Evolutionary conservation across 192 early-diverging fungal species (phyloP).

Genomic region (Coemansia sp.): DNA sequence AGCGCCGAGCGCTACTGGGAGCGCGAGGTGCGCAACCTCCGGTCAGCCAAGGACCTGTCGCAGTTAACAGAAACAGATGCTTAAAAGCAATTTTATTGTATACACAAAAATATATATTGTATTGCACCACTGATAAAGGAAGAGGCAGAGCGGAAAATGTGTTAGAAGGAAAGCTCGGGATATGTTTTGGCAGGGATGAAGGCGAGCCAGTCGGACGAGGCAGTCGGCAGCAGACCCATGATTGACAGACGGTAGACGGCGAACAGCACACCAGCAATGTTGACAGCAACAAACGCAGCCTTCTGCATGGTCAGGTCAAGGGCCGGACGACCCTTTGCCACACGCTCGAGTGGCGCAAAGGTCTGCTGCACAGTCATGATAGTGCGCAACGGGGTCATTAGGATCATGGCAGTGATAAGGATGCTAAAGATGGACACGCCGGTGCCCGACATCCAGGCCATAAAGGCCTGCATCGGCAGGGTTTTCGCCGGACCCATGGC

Average conservation of each 20-base stretch:
- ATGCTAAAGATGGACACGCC: constrained; percentile 94
- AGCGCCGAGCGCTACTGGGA: constrained; percentile 2
- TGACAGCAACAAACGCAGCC: constrained; percentile 76
- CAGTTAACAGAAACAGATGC: neutral
- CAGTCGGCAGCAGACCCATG: constrained; percentile 96
- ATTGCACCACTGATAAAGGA: neutral
- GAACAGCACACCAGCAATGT: constrained; percentile 74
- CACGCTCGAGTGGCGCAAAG: constrained; percentile 75
- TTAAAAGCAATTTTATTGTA: neutral
- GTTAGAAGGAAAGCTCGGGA: constrained; percentile 32
- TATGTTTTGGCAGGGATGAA: constrained; percentile 74
- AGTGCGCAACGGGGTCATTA: constrained; percentile 79
- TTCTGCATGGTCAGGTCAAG: constrained; percentile 72
- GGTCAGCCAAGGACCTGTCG: neutral
- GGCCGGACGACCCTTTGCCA: constrained; percentile 37
- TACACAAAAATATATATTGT: neutral
- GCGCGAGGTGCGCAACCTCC: neutral
- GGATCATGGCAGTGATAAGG: constrained; percentile 93
- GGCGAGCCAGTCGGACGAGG: constrained; percentile 92
- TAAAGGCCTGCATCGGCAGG: constrained; percentile 96
- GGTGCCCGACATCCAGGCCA: constrained; percentile 99
- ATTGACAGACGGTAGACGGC: constrained; percentile 88
- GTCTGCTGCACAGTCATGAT: constrained; percentile 68
- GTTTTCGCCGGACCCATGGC: constrained; percentile 86
- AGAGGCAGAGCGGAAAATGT: neutral